Conservation (phyloP, 2,329 filamentous ascomycete species). For the Orbilia ellipsospora region DNA sequence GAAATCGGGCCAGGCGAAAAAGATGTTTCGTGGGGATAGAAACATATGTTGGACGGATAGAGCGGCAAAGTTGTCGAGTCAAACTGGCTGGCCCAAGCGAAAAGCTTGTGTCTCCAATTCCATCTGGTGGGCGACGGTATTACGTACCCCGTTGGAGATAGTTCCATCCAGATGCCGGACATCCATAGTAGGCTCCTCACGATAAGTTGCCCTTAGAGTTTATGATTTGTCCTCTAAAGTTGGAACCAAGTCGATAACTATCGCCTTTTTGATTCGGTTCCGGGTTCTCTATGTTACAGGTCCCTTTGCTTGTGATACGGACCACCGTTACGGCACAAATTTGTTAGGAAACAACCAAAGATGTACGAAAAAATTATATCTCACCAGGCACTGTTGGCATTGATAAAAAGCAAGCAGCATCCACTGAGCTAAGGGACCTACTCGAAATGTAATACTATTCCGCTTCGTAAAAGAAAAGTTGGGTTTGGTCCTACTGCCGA, state of each 20-base stretch:
- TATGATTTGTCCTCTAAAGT: conserved; percentile 5
- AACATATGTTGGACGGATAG: conserved; percentile 30
- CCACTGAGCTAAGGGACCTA: conserved; percentile 8
- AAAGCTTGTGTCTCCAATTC: conserved; percentile 17
- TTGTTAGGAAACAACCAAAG: too few species aligned
- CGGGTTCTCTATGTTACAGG: conserved; percentile 28
- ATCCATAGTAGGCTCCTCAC: conserved; percentile 21
- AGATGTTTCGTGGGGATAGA: conserved; percentile 17
- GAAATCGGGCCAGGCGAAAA: neutral
- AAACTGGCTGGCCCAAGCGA: conserved; percentile 42
- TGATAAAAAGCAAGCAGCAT: conserved; percentile 16
- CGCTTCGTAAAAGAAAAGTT: conserved; percentile 9
- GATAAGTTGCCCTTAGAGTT: conserved; percentile 26
- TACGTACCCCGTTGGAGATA: conserved; percentile 40
- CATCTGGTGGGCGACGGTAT: conserved; percentile 21
- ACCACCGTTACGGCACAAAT: conserved; percentile 1
- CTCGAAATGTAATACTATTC: conserved; percentile 19
- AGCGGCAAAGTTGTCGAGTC: conserved; percentile 36
- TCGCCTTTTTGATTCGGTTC: conserved; percentile 17
- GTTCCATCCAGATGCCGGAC: conserved; percentile 17
- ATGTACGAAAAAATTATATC: too few species aligned
- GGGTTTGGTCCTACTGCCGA: conserved; percentile 25
- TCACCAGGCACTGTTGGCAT: conserved; percentile 23
- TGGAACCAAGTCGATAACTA: neutral
- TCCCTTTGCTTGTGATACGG: conserved; percentile 17